These are phyloP conservation scores for Penstemon newberryi DNA, from an alignment of 257 asterid genomes.

Conservation along the genomic window DNA sequence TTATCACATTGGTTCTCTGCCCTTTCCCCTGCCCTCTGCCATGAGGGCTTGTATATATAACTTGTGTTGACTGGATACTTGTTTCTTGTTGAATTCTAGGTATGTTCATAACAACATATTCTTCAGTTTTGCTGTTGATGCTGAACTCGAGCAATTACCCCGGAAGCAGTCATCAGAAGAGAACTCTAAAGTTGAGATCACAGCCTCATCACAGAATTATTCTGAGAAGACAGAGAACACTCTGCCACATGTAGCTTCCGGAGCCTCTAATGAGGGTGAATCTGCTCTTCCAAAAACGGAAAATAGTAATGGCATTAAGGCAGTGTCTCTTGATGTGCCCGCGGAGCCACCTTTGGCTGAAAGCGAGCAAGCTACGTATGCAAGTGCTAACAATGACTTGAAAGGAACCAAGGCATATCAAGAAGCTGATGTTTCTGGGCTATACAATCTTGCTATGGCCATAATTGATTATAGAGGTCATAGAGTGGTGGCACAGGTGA, in stretches of 20 bases:
- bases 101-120: conserved; percentile 95
- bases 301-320: conserved; percentile 37
- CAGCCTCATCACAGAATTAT: conserved; percentile 30
- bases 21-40: conserved; percentile 6
- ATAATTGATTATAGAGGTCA: conserved; percentile 97
- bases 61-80: conserved; percentile 12
- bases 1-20: background rate
- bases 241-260: conserved; percentile 34
- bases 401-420: conserved; percentile 96
- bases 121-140: conserved; percentile 93
- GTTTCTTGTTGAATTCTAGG: conserved; percentile 47
- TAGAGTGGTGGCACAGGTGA: conserved; percentile 96
- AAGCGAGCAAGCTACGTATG: conserved; percentile 98
- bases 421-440: conserved; percentile 92
- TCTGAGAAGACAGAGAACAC: conserved; percentile 42
- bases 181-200: conserved; percentile 44
- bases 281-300: conserved; percentile 38
- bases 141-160: conserved; percentile 68
- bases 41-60: background rate
- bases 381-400: conserved; percentile 95
- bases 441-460: conserved; percentile 95
- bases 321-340: conserved; percentile 48
- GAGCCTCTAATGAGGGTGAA: conserved; percentile 35
- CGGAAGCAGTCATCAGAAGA: conserved; percentile 54
- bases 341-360: conserved; percentile 77